Evolutionary conservation across 73 alveolate genomes (phyloP).

Genomic region (Tetrahymena malaccensis): DNA sequence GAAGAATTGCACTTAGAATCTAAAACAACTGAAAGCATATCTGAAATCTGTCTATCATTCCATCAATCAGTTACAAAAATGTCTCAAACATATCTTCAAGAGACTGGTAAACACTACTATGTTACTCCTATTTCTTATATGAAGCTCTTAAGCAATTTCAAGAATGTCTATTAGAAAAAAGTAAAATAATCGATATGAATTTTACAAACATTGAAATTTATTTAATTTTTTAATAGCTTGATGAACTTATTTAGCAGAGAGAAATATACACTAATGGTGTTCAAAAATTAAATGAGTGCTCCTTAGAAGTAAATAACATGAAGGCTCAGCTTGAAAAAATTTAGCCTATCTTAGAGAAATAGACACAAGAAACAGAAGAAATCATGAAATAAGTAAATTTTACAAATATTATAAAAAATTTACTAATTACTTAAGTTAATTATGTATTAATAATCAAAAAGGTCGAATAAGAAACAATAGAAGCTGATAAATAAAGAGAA

Average conservation of each 20-base stretch:
- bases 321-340: conserved; percentile 78
- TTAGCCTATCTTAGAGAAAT: conserved; percentile 83
- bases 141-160: conserved; percentile 56
- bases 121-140: conserved; percentile 51
- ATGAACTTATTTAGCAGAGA: conserved; percentile 39
- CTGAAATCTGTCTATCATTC: conserved; percentile 70
- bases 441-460: neutral
- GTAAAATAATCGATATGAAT: conserved; percentile 32
- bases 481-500: conserved; percentile 83
- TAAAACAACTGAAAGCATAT: conserved; percentile 34
- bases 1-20: neutral
- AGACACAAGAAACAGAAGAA: conserved; percentile 82
- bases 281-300: conserved; percentile 77
- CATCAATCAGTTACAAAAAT: conserved; percentile 54
- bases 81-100: conserved; percentile 27
- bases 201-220: neutral
- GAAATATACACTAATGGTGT: conserved; percentile 83
- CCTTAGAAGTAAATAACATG: conserved; percentile 76
- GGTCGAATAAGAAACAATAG: conserved; percentile 72
- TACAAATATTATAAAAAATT: neutral
- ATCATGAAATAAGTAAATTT: conserved; percentile 54
- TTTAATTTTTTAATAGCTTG: neutral
- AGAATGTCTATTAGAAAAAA: conserved; percentile 42
- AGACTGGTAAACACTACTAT: conserved; percentile 35
- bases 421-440: neutral